Evolutionary conservation across 2,329 filamentous ascomycete genomes (phyloP).

Genomic region (Xylaria sp.): DNA sequence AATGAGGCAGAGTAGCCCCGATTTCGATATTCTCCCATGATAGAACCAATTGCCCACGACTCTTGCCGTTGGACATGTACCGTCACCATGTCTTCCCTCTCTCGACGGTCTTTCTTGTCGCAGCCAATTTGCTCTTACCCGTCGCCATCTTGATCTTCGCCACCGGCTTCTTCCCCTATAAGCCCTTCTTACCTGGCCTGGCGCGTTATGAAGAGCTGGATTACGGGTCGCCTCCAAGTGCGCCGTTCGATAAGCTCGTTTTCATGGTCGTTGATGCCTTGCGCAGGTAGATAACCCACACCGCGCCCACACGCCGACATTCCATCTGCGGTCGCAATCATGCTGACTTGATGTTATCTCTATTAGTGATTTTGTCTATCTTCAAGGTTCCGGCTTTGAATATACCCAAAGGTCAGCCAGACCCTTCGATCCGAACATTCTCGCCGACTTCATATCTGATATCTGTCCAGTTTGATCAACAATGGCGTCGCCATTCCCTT

Average conservation of each 20-base stretch:
- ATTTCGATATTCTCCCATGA: conserved; percentile 16
- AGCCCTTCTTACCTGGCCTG: conserved; percentile 87
- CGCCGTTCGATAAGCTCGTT: conserved; percentile 87
- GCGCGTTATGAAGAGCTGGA: conserved; percentile 71
- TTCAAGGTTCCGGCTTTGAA: conserved; percentile 79
- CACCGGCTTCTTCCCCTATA: conserved; percentile 96
- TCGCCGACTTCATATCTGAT: conserved; percentile 12
- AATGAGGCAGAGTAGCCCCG: conserved; percentile 18
- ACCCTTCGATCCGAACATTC: not conserved
- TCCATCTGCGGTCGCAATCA: not conserved
- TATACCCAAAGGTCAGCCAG: conserved; percentile 82
- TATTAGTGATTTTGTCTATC: conserved; percentile 89
- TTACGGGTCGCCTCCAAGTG: conserved; percentile 66
- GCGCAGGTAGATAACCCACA: conserved; percentile 70
- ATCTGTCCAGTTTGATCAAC: conserved; percentile 75
- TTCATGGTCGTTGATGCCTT: conserved; percentile 99
- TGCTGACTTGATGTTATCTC: conserved; percentile 31
- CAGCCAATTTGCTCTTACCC: conserved; percentile 82
- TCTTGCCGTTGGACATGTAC: conserved; percentile 42
- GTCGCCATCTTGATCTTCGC: conserved; percentile 81
- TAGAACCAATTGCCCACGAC: conserved; percentile 1
- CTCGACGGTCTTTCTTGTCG: conserved; percentile 60
- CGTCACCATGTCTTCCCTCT: conserved; percentile 44
- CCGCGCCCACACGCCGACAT: not conserved
- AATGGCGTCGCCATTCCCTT: conserved; percentile 88